phyloP scores from a whole-genome alignment of 2,329 filamentous ascomycete species.

The Hypoxylon sp. region DNA sequence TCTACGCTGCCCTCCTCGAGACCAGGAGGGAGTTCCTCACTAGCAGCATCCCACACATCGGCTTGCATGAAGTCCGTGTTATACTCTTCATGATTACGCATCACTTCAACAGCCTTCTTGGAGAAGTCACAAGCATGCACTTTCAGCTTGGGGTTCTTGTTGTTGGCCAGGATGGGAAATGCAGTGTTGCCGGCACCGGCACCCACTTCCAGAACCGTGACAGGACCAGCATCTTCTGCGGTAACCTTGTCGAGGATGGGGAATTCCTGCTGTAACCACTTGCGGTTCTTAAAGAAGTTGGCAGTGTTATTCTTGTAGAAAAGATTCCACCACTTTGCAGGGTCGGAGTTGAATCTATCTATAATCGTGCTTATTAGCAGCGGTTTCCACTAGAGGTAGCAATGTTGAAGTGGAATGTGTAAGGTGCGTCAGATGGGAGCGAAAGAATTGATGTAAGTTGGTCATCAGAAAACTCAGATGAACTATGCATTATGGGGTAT shows the following conservation, averaged over 20 bases:
- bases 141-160: conserved; percentile 84
- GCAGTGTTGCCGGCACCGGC: conserved; percentile 97
- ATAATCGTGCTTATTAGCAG: conserved; percentile 59
- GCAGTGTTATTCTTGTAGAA: conserved; percentile 98
- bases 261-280: conserved; percentile 97
- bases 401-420: conserved; percentile 26
- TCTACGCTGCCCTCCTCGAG: conserved; percentile 86
- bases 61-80: conserved; percentile 80
- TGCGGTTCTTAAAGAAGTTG: conserved; percentile 99
- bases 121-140: conserved; percentile 97
- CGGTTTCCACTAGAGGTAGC: conserved; percentile 22
- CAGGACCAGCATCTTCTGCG: conserved; percentile 75
- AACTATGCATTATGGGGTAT: conserved; percentile 76
- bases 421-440: conserved; percentile 77
- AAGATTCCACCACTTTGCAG: conserved; percentile 96
- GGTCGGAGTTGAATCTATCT: conserved; percentile 89
- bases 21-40: conserved; percentile 80
- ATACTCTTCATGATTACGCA: conserved; percentile 85
- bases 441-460: conserved; percentile 74
- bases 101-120: conserved; percentile 93
- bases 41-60: conserved; percentile 94
- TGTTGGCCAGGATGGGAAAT: conserved; percentile 88
- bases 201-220: conserved; percentile 88
- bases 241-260: conserved; percentile 86
- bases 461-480: conserved; percentile 78